phyloP scores from a whole-genome alignment of 2,329 filamentous ascomycete genomes.

The Coniella lustricola region DNA sequence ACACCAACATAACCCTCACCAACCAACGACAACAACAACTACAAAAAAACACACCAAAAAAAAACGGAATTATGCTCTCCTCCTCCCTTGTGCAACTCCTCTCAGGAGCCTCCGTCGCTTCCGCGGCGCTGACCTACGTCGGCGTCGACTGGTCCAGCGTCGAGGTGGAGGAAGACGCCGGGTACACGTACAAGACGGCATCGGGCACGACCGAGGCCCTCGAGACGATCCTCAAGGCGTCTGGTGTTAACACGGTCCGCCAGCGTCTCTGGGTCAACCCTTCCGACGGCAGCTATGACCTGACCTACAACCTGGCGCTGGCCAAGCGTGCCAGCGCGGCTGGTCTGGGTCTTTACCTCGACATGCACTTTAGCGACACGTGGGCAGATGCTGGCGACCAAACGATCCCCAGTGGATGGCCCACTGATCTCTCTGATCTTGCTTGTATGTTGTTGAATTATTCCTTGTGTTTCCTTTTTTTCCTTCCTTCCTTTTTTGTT shows the following conservation, averaged over 20 bases:
- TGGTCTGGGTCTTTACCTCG: slow-evolving; percentile 54
- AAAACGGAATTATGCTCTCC: slow-evolving; percentile 12
- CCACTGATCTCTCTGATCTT: slow-evolving; percentile 49
- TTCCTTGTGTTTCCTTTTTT: background rate
- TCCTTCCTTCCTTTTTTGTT: background rate
- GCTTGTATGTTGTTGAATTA: background rate
- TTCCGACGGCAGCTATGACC: slow-evolving; percentile 55
- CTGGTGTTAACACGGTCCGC: slow-evolving; percentile 62
- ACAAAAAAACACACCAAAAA: background rate
- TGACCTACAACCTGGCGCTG: slow-evolving; percentile 64
- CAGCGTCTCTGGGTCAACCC: slow-evolving; percentile 69
- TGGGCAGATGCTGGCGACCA: slow-evolving; percentile 66
- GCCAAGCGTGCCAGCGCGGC: slow-evolving; percentile 57
- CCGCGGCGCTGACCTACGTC: slow-evolving; percentile 13
- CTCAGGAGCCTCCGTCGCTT: slow-evolving; percentile 2
- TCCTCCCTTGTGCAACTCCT: slow-evolving; percentile 5
- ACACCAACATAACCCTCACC: background rate
- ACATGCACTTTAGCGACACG: slow-evolving; percentile 61
- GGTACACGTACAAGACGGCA: slow-evolving; percentile 52
- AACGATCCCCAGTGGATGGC: slow-evolving; percentile 57
- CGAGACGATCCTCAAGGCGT: slow-evolving; percentile 54
- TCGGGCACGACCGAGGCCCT: slow-evolving; percentile 47
- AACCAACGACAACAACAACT: background rate
- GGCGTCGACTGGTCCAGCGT: slow-evolving; percentile 45
- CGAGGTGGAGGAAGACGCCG: slow-evolving; percentile 53